Evolutionary conservation across 305 asterid species (phyloP), one percentile per base, ranked within the genome.

Genomic region (Solanum hybrid): DNA sequence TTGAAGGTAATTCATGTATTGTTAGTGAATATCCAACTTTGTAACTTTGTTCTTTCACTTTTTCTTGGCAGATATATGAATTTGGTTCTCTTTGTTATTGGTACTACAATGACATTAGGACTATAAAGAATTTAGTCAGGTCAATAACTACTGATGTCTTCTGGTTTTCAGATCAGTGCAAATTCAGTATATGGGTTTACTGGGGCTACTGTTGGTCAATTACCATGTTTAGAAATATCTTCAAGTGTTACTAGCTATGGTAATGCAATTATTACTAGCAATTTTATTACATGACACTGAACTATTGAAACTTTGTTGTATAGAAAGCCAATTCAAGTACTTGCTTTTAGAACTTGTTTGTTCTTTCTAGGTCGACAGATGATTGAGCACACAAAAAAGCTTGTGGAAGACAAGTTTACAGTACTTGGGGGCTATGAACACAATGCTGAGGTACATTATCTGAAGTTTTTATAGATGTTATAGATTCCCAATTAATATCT

Each of bases 171-270:
- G 99, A 91, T 98, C 85, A 96, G 98, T 94, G 99, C 99, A 35
- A 98, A 98, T 93, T 98, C 99, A 86, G 99, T 98, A 37, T 98
- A 98, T 91, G 99, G 99, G 85, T 98, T 98, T 92, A 98, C 99
- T 38, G 99, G 99, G 93, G 99, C 99, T 87, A 96, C 99, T 35
- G 89, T 96, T 89, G 99, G 99, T 86, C 99, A 98, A 90, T 94
- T 98, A 91, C 99, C 99, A 91, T 98, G 99, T 91, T 85, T 98
- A 89, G 99, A 97, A 93, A 98, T 98, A 94, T 98, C 99, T 91
- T 96, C 99, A 56, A 98, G 99, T 92, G 99, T 98, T 79, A 98
- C 99, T 87, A 98, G 99, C 96, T 97, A 98, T 90, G 99, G 99
- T 96, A 96, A 91, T 91, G 88, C 88, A 90, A 89, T 88, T 82